A percentile compares a stretch with the other conserved stretches of the same genome.
Evolutionary conservation across 2,329 filamentous ascomycete species (phyloP).

Genomic region (Ophiostoma triangulosporum): DNA sequence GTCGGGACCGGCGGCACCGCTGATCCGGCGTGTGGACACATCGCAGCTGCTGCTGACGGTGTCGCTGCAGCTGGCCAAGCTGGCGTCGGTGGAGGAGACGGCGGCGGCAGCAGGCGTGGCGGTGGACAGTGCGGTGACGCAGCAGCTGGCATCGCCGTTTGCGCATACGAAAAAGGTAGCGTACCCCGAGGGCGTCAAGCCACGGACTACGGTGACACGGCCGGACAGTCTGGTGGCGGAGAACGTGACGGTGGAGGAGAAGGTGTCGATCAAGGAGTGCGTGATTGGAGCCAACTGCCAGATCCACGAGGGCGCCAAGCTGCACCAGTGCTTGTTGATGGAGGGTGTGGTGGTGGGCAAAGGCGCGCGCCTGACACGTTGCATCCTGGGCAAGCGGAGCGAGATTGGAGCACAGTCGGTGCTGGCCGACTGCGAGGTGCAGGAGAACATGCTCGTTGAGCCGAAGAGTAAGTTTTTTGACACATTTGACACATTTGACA

Average conservation of each 20-base stretch:
- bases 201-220: constrained; percentile 67
- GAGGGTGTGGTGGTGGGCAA: constrained; percentile 78
- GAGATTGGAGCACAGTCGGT: constrained; percentile 69
- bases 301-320: constrained; percentile 71
- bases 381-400: constrained; percentile 69
- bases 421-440: constrained; percentile 84
- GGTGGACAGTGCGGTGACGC: constrained; percentile 58
- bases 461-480: constrained; percentile 46
- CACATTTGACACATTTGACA: not conserved
- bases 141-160: constrained; percentile 50
- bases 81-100: constrained; percentile 54
- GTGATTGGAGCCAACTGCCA: constrained; percentile 81
- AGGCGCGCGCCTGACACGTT: constrained; percentile 72
- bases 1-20: constrained; percentile 36
- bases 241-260: constrained; percentile 80
- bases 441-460: constrained; percentile 77
- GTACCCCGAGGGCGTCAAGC: constrained; percentile 68
- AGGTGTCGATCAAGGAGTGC: constrained; percentile 81
- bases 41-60: constrained; percentile 67
- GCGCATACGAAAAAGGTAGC: constrained; percentile 70
- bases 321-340: constrained; percentile 85
- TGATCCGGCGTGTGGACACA: constrained; percentile 82
- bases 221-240: constrained; percentile 73
- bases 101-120: constrained; percentile 49
- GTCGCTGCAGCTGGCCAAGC: constrained; percentile 75